Evolutionary conservation across 1,284 basidiomycete genomes (phyloP), one percentile per base, ranked within the genome.

Genomic region (Boletellus deceptivus): DNA sequence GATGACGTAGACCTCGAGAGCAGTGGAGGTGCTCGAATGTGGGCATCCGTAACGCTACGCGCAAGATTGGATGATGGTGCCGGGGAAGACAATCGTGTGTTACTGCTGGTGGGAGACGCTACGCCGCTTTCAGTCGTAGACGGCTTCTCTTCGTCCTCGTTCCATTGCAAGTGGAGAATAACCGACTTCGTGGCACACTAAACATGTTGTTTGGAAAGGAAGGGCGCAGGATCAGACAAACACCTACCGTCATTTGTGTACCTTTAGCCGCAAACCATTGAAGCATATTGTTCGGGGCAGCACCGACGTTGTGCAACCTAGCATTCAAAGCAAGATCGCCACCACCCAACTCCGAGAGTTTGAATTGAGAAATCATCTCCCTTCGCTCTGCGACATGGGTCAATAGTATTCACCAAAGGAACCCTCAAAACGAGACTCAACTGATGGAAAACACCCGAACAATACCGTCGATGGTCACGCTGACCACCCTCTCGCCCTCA

Each of bases 211-310:
- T 38, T 36, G 9, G 46, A 8, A 37, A 2, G 11, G 7, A 40
- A 42, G 16, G 2, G 10, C 8, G 27, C 4, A 11, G 20, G 31
- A 16, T 1, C 6, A 40, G 24, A 47, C 16, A 25, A 31, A 18
- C 3, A 69, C 79, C 48, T 64, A 93, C 91, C 20, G 92, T 93
- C 86, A 95, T 92, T 62, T 91, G 89, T 14, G 84, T 83, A 1
- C 90, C 90, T 59, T 94, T 91, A 0, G 91, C 92, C 6, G 91
- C 91, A 62, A 95, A 94, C 91, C 91, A 92, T 80, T 91, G 89
- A 7, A 91, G 74, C 89, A 89, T 90, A 64, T 89, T 90, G 61
- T 90, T 86, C 18, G 87, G 82, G 0, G 88, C 87, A 29, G 79
- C 68, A 3, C 90, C 91, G 11, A 93, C 84, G 59, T 89, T 83